phyloP scores from a whole-genome alignment of 306 rosid species.

The Delonix regia region DNA sequence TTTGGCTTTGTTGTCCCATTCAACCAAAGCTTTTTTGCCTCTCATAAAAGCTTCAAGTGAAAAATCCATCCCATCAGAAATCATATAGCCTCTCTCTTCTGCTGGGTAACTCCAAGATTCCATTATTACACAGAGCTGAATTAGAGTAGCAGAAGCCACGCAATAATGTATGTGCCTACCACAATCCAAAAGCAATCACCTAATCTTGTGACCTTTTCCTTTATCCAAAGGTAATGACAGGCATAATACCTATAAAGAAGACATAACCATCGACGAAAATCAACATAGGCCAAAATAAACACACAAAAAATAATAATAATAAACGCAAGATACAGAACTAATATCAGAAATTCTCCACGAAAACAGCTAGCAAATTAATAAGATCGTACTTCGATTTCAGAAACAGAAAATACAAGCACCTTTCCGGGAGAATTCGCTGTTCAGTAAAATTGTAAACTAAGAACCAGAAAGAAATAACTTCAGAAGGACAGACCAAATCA shows the following conservation, averaged over 20 bases:
- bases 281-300: conserved; percentile 29
- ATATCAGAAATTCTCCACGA: conserved; percentile 23
- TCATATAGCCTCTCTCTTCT: conserved; percentile 62
- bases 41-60: conserved; percentile 62
- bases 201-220: conserved; percentile 29
- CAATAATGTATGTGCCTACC: conserved; percentile 41
- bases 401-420: conserved; percentile 30
- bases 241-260: conserved; percentile 20
- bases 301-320: conserved; percentile 18
- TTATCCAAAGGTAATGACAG: conserved; percentile 20
- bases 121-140: conserved; percentile 50
- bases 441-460: not conserved
- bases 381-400: conserved; percentile 30
- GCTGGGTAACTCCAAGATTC: conserved; percentile 71
- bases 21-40: conserved; percentile 47
- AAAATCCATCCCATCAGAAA: conserved; percentile 66
- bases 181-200: conserved; percentile 35
- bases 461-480: not conserved
- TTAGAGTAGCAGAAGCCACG: conserved; percentile 26
- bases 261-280: conserved; percentile 13
- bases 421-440: conserved; percentile 20
- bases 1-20: conserved; percentile 57
- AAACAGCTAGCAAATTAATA: conserved; percentile 12
- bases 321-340: conserved; percentile 27
- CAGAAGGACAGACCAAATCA: conserved; percentile 37